Percentiles rank a stretch among this genome's conserved stretches.
These are phyloP conservation scores for Tulasnella sp. DNA, from an alignment of 768 basidiomycete species.

Conservation along the genomic window DNA sequence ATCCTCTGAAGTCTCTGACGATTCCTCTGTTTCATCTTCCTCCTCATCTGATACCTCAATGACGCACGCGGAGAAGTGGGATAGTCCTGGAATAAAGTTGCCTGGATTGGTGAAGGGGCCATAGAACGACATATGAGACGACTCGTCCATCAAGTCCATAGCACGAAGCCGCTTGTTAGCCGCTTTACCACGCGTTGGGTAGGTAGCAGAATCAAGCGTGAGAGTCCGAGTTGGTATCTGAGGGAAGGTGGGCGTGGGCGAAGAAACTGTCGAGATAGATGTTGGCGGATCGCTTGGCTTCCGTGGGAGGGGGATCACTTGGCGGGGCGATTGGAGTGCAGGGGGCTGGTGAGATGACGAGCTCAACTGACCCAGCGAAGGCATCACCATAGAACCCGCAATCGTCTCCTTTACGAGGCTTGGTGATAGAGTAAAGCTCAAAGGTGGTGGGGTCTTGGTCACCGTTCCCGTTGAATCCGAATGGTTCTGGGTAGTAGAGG, in stretches of 20 bases:
- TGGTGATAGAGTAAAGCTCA: background rate
- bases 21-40: background rate
- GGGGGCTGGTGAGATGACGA: no score
- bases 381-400: background rate
- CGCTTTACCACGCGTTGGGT: background rate
- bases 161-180: conserved; percentile 7
- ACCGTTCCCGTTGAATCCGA: background rate
- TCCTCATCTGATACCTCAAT: conserved; percentile 15
- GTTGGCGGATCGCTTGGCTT: no score
- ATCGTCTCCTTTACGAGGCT: background rate
- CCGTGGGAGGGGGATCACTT: no score
- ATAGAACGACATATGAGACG: background rate
- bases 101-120: background rate
- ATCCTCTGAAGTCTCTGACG: background rate
- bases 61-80: background rate
- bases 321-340: no score
- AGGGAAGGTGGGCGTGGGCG: no score
- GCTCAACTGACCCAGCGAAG: background rate
- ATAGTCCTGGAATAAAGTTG: background rate
- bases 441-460: background rate
- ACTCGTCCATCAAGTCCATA: conserved; percentile 13
- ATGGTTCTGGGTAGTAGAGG: background rate
- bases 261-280: background rate
- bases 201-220: no score
- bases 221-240: no score